phyloP scores from a whole-genome alignment of 129 eudicot genomes.

The Lonicera japonica region DNA sequence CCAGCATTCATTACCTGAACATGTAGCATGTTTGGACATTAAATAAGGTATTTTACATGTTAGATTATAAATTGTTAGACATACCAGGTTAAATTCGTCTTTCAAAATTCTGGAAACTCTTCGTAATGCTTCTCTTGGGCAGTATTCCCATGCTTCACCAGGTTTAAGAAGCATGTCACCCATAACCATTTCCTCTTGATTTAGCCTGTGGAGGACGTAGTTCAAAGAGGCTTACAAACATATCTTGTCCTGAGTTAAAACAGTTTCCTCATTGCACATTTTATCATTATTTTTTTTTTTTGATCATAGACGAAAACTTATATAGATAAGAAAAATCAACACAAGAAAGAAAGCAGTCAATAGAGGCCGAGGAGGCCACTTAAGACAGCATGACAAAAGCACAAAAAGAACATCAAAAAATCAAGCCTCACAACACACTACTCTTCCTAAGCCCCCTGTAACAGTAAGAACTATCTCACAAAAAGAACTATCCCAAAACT shows the following conservation, averaged over 20 bases:
- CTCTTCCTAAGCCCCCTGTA: no score
- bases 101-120: constrained; percentile 65
- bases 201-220: constrained; percentile 44
- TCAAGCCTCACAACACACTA: no score
- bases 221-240: not conserved
- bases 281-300: no score
- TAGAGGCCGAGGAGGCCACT: no score
- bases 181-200: constrained; percentile 93
- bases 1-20: constrained; percentile 88
- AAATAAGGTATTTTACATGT: not conserved
- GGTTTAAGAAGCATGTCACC: constrained; percentile 82
- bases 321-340: no score
- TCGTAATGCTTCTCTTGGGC: constrained; percentile 87
- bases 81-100: constrained; percentile 87
- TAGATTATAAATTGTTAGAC: not conserved
- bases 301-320: no score
- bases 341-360: no score
- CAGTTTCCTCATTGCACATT: no score
- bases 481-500: no score
- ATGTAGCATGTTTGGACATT: constrained; percentile 15
- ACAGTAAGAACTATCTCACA: no score
- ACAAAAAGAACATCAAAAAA: no score
- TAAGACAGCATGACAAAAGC: no score
- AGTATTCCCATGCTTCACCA: constrained; percentile 89
- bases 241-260: not conserved